A percentile compares a stretch with the other conserved stretches of the same genome.
Evolutionary conservation across 192 early-diverging fungal genomes (phyloP).

Genomic region (Gigaspora rosea): DNA sequence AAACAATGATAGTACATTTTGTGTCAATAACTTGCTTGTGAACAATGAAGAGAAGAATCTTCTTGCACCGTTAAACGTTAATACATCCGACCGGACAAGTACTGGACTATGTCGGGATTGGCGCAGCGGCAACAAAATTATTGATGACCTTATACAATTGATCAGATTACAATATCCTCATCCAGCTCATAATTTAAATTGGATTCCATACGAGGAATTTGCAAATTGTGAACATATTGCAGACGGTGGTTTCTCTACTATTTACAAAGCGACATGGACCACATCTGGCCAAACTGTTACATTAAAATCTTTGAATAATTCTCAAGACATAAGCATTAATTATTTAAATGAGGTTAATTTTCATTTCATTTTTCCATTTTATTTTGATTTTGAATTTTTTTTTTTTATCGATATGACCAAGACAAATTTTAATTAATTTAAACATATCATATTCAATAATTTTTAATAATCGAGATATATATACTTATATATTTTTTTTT

Average conservation of each 20-base stretch:
- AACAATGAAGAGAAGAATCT: too few species aligned
- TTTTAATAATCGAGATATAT: background rate
- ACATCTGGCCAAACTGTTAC: slow-evolving; percentile 28
- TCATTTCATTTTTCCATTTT: background rate
- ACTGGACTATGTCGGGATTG: slow-evolving; percentile 26
- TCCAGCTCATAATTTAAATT: slow-evolving; percentile 23
- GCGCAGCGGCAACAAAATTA: slow-evolving; percentile 21
- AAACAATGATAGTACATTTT: too few species aligned
- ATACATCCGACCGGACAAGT: background rate
- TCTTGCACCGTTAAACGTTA: too few species aligned
- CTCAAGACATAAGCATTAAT: slow-evolving; percentile 33
- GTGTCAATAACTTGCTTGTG: too few species aligned
- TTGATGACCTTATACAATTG: slow-evolving; percentile 13
- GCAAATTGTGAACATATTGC: slow-evolving; percentile 27
- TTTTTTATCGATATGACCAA: background rate
- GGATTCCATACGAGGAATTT: slow-evolving; percentile 33
- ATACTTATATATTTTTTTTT: too few species aligned
- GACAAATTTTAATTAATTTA: background rate
- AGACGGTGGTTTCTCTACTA: slow-evolving; percentile 43
- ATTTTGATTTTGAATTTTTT: background rate
- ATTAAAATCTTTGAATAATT: slow-evolving; percentile 38
- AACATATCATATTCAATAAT: background rate
- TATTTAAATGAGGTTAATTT: slow-evolving; percentile 40
- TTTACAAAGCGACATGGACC: slow-evolving; percentile 34
- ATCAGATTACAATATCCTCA: slow-evolving; percentile 27